Evolutionary conservation across 345 rosid genomes (phyloP), one percentile per base, ranked within the genome.

Genomic region (Populus nigra): DNA sequence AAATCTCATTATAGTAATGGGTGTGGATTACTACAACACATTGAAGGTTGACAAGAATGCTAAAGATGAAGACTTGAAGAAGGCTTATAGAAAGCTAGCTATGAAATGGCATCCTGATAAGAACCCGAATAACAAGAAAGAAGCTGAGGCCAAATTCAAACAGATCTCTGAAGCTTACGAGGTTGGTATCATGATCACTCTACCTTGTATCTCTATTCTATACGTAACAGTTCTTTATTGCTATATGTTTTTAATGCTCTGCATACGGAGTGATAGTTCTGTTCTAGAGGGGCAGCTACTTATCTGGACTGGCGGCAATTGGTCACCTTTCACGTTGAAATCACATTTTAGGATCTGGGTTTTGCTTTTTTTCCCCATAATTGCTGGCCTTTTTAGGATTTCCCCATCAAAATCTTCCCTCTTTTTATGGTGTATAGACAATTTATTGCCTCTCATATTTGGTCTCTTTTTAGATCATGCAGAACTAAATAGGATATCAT

Each of bases 21-120:
- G 89, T 57, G 87, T 84, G 0, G 93, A 88, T 77, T 90, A 90
- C 77, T 91, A 84, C 75, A 89, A 87, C 69, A 69, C 88, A 36
- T 84, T 93, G 79, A 78, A 87, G 77, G 97, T 93, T 0, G 92
- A 90, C 61, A 91, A 78, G 86, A 86, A 76, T 74, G 93, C 92
- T 1, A 88, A 71, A 22, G 97, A 91, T 55, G 98, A 90, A 1
- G 98, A 91, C 72, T 78, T 91, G 74, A 93, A 89, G 92, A 93
- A 93, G 85, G 89, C 98, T 43, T 93, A 93, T 71, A 81, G 97
- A 62, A 93, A 88, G 82, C 96, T 93, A 55, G 98, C 98, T 38
- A 90, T 91, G 94, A 91, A 90, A 73, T 91, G 98, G 97, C 98
- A 93, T 75, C 98, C 97, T 18, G 98, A 93, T 80, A 93, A 93